These are phyloP conservation scores for Raphanus sativus DNA, from an alignment of 345 rosid species.

Conservation along the genomic window DNA sequence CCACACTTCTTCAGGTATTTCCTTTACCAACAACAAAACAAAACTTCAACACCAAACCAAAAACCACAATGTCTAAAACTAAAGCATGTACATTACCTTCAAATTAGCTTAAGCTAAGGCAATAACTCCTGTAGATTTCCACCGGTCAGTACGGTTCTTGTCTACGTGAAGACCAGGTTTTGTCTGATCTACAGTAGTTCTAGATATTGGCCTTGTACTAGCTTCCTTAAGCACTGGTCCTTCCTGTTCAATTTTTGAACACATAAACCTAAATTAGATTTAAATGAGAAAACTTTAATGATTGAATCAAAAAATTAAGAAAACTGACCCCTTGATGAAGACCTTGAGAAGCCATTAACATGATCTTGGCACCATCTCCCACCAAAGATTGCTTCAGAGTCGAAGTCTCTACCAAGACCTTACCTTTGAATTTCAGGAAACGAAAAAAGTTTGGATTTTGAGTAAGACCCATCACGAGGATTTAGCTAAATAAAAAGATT, in stretches of 20 bases:
- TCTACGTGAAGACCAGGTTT: slow-evolving; percentile 40
- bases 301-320: neutral
- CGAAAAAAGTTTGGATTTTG: neutral
- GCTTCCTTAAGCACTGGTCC: slow-evolving; percentile 77
- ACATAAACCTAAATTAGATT: neutral
- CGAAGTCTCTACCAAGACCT: slow-evolving; percentile 65
- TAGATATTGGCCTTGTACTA: slow-evolving; percentile 47
- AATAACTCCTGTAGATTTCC: slow-evolving; percentile 79
- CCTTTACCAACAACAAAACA: slow-evolving; percentile 39
- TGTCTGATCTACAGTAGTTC: slow-evolving; percentile 37
- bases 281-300: neutral
- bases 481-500: neutral
- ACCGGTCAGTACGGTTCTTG: slow-evolving; percentile 55
- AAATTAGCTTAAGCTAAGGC: slow-evolving; percentile 66
- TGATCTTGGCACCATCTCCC: slow-evolving; percentile 68
- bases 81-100: slow-evolving; percentile 49
- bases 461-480: neutral
- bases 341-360: slow-evolving; percentile 93
- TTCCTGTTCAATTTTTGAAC: slow-evolving; percentile 44
- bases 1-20: slow-evolving; percentile 83
- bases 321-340: slow-evolving; percentile 83
- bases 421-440: slow-evolving; percentile 47
- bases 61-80: neutral
- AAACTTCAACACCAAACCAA: slow-evolving; percentile 10
- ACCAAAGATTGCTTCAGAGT: slow-evolving; percentile 63